Base-by-base conservation (phyloP, 2,329 filamentous ascomycete species). In the Malbranchea cinnamomea region DNA sequence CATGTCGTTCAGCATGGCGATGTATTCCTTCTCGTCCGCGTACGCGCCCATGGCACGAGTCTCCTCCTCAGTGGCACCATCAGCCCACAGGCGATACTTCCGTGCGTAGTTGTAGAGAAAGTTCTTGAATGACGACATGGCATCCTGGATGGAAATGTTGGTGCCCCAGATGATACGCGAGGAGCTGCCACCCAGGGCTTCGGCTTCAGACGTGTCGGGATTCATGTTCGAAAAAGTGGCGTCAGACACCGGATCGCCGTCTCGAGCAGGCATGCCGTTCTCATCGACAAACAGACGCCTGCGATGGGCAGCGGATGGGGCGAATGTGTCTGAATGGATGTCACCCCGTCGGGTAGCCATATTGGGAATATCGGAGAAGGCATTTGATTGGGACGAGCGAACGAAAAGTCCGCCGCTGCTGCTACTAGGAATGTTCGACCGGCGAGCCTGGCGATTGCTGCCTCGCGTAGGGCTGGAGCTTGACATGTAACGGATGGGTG, bases 111-210 rank as follows among this genome's bases (percentile, higher is more conserved):
- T 91, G 49, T 75, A 73, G 16, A 98, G 62, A 47, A 98, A 98
- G 40, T 89, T 84, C 48, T 89, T 87, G 63, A 94, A 92, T 0
- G 76, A 67, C 30, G 74, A 71, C 53, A 91, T 80, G 0, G 83
- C 84, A 51, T 95, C 85, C 36, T 82, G 74, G 31, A 98, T 78
- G 4, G 87, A 93, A 28, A 98, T 81, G 22, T 92, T 95, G 24
- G 89, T 98, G 53, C 89, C 89, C 89, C 89, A 98, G 40, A 98
- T 87, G 34, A 91, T 72, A 42, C 78, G 74, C 33, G 78, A 77
- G 22, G 80, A 81, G 35, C 72, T 72, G 2, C 85, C 89, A 22
- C 84, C 87, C 23, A 94, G 70, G 1, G 68, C 71, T 48, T 94
- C 80, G 1, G 89, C 89, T 52, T 98, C 89, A 2, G 87, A 94